Base-by-base conservation (phyloP, 495 filamentous ascomycete species). In the Aspergillus leporis region DNA sequence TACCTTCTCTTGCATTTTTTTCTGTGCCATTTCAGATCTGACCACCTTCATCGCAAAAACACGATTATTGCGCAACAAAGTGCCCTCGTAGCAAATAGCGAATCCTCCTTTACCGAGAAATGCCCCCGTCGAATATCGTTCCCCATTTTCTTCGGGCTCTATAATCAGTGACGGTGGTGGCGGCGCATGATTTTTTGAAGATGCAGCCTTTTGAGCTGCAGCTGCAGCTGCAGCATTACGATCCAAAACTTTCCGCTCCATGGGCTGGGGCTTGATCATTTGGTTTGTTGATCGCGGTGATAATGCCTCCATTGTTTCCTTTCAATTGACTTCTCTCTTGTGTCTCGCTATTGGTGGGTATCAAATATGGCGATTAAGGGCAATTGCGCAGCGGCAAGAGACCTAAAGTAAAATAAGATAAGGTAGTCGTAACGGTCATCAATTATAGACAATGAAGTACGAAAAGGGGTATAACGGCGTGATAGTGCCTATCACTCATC, bases 61-160 rank as follows among this genome's bases (percentile, higher is more conserved):
- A 52, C 87, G 85, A 59, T 78, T 83, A 47, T 83, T 85, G 7
- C 84, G 82, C 22, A 81, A 72, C 43, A 91, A 70, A 56, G 87
- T 84, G 3, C 91, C 94, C 47, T 88, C 79, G 61, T 89, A 94
- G 71, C 94, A 97, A 28, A 96, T 89, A 19, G 94, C 94, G 69
- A 98, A 98, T 0, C 94, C 94, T 46, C 94, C 94, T 75, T 94
- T 97, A 0, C 94, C 94, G 45, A 98, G 77, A 53, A 90, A 85
- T 41, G 78, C 81, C n/a, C 93, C 94, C 7, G 92, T 89, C 40
- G 85, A 82, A 77, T 97, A 98, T 52, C 84, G 80, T 59, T 90
- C 87, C 52, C 88, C 87, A 74, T 89, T 81, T 64, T 82, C 81
- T 40, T 85, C 83, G 55, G 91, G 92, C 68, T 97, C 91, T 55